These are phyloP conservation scores for Parastagonospora avenae DNA, from an alignment of 2,329 filamentous ascomycete genomes.

Conservation along the genomic window DNA sequence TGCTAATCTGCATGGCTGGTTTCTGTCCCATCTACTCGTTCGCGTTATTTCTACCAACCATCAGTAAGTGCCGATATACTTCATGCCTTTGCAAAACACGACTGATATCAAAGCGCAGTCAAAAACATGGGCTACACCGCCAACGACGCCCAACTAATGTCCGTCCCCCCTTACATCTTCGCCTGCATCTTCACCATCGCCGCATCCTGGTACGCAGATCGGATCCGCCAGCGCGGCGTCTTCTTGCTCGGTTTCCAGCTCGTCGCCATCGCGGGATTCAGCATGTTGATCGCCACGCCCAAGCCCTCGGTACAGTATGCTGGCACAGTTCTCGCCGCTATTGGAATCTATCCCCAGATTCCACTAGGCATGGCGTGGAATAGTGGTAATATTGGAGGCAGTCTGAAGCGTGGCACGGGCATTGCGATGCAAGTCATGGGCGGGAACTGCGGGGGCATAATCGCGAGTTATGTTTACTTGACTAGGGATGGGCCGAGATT, in stretches of 20 bases:
- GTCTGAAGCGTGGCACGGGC: slow-evolving; percentile 60
- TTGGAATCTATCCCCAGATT: slow-evolving; percentile 60
- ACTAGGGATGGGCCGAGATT: slow-evolving; percentile 52
- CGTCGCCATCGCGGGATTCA: slow-evolving; percentile 61
- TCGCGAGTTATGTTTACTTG: slow-evolving; percentile 58
- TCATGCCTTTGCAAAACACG: too few relatives aligned
- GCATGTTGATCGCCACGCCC: slow-evolving; percentile 34
- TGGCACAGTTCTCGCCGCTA: slow-evolving; percentile 41
- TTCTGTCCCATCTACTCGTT: slow-evolving; percentile 53
- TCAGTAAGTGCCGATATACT: slow-evolving; percentile 47
- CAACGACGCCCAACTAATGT: slow-evolving; percentile 42
- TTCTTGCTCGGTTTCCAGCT: slow-evolving; percentile 41
- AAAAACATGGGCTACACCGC: slow-evolving; percentile 65
- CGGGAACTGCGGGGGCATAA: slow-evolving; percentile 75
- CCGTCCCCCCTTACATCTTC: slow-evolving; percentile 65
- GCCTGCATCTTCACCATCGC: slow-evolving; percentile 44
- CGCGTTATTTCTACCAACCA: slow-evolving; percentile 58
- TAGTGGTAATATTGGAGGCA: slow-evolving; percentile 62
- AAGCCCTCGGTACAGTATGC: slow-evolving; percentile 40
- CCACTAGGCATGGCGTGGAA: slow-evolving; percentile 64
- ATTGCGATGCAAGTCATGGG: slow-evolving; percentile 63
- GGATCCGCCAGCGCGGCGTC: slow-evolving; percentile 32
- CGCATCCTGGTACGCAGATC: slow-evolving; percentile 37
- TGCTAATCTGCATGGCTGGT: slow-evolving; percentile 48
- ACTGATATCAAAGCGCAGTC: slow-evolving; percentile 35